A percentile compares a stretch with the other conserved stretches of the same genome.
Evolutionary conservation across 345 rosid species (phyloP).

Genomic region (Arabis hirsuta): DNA sequence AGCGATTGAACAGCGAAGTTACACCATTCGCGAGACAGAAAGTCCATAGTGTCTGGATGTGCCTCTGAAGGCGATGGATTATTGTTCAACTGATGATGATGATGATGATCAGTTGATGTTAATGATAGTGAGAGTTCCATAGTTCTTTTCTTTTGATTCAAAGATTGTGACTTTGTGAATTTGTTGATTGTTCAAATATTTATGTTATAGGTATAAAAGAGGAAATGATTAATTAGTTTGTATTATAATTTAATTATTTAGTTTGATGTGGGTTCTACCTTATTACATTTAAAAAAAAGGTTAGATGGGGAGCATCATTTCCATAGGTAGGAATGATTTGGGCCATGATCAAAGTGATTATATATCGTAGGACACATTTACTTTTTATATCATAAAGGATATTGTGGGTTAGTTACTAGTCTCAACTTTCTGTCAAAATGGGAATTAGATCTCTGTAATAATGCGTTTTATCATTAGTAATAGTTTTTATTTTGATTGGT

Average conservation of each 20-base stretch:
- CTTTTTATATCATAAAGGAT: conserved; percentile 22
- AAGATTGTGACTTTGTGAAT: conserved; percentile 32
- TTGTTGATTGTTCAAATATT: conserved; percentile 37
- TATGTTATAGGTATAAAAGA: conserved; percentile 37
- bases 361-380: conserved; percentile 34
- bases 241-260: conserved; percentile 1
- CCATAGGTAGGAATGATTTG: conserved; percentile 50
- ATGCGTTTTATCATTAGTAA: conserved; percentile 31
- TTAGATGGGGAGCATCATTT: conserved; percentile 41
- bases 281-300: conserved; percentile 15
- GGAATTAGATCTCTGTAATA: conserved; percentile 23
- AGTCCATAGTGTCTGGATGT: conserved; percentile 90
- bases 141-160: not conserved
- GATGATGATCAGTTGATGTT: conserved; percentile 25
- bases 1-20: conserved; percentile 84
- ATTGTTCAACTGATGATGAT: conserved; percentile 18
- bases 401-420: not conserved
- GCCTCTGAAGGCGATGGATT: conserved; percentile 75
- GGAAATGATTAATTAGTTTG: conserved; percentile 17
- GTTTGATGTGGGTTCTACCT: conserved; percentile 38
- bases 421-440: conserved; percentile 33
- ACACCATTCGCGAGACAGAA: conserved; percentile 89
- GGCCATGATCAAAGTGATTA: conserved; percentile 46
- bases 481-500: conserved; percentile 10
- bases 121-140: conserved; percentile 34